phyloP scores from a whole-genome alignment of 148 eudicot species.

The Rhododendron williamsianum region DNA sequence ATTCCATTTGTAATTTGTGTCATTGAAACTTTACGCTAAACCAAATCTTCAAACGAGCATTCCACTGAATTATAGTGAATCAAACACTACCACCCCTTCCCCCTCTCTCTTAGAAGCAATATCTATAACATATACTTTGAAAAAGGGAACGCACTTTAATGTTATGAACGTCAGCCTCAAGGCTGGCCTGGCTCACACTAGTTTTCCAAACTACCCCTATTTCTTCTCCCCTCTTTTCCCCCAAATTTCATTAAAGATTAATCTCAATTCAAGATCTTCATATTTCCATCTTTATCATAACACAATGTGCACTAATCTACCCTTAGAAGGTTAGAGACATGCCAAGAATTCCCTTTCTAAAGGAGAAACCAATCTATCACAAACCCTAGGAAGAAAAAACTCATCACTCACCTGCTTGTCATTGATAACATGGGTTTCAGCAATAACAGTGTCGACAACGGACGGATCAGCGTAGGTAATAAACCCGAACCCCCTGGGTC shows the following conservation, averaged over 20 bases:
- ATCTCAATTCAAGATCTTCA: background rate
- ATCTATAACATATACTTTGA: background rate
- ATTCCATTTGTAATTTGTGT: background rate
- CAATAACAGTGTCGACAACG: constrained; percentile 63
- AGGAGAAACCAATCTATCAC: background rate
- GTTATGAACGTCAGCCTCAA: too few species aligned
- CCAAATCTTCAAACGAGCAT: background rate
- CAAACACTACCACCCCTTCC: background rate
- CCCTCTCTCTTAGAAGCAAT: background rate
- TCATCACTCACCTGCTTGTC: constrained; percentile 46
- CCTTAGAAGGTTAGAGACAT: background rate
- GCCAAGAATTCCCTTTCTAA: background rate
- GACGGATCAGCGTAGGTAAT: constrained; percentile 60
- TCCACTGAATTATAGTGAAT: background rate
- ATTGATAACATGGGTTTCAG: constrained; percentile 54
- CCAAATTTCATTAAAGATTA: background rate
- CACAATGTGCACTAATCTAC: background rate
- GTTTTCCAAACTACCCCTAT: too few species aligned
- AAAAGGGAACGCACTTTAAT: too few species aligned
- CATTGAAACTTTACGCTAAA: too few species aligned
- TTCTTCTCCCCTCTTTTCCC: background rate
- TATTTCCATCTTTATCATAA: background rate
- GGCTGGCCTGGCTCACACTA: too few species aligned
- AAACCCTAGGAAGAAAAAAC: background rate
- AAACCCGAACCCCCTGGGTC: constrained; percentile 75